These are phyloP conservation scores for Ceratobasidium theobromae DNA, from an alignment of 1,284 basidiomycete species.

Conservation along the genomic window DNA sequence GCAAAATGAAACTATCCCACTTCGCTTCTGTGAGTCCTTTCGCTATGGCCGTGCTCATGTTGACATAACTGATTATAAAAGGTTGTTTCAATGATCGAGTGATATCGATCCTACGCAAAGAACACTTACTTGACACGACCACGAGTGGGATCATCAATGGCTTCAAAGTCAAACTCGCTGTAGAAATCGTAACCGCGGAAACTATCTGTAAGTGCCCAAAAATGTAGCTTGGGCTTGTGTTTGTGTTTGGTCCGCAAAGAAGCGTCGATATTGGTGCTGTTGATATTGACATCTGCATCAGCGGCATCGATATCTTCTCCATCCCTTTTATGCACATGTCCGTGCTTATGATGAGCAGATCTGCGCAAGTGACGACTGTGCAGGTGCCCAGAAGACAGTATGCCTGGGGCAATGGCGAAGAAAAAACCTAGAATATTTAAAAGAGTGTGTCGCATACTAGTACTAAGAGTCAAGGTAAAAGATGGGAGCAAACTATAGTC, in stretches of 20 bases:
- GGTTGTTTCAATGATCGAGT: neutral
- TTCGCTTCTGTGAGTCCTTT: constrained; percentile 34
- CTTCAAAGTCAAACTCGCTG: constrained; percentile 52
- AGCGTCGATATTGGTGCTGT: neutral
- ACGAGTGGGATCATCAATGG: constrained; percentile 60
- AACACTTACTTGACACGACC: constrained; percentile 62
- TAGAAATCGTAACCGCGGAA: constrained; percentile 55
- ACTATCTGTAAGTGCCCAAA: constrained; percentile 43
- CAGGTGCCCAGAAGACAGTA: neutral
- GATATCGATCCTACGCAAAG: neutral
- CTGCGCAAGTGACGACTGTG: neutral
- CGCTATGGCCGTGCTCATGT: constrained; percentile 33
- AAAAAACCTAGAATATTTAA: neutral
- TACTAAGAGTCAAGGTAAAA: neutral
- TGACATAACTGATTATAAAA: constrained; percentile 36
- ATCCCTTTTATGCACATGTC: neutral
- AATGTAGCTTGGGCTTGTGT: too few species aligned
- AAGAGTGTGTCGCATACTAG: neutral
- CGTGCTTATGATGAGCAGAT: neutral
- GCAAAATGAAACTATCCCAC: constrained; percentile 35
- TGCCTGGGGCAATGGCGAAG: neutral
- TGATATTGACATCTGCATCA: neutral
- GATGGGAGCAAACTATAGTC: neutral
- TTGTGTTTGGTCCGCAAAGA: neutral
- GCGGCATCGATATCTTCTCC: neutral